These are phyloP conservation scores for Colletotrichum sp. DNA, from an alignment of 2,329 filamentous ascomycete genomes.

Conservation along the genomic window DNA sequence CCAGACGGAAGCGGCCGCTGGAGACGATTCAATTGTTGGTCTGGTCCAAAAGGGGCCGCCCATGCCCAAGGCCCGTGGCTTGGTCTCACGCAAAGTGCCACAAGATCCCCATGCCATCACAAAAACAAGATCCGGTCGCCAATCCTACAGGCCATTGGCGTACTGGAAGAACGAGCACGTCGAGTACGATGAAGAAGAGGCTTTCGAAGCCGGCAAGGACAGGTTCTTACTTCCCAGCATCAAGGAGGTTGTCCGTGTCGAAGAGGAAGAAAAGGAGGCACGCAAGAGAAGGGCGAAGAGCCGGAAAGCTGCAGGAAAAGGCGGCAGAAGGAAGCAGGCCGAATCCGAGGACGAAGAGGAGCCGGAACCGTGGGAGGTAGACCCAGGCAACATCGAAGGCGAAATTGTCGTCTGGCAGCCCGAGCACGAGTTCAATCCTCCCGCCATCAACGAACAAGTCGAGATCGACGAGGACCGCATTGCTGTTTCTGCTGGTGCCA, in stretches of 20 bases:
- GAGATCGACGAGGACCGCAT: conserved; percentile 61
- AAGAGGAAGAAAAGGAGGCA: conserved; percentile 56
- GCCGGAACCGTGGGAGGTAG: conserved; percentile 73
- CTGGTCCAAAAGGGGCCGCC: conserved; percentile 59
- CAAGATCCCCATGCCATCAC: conserved; percentile 56
- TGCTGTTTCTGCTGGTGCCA: conserved; percentile 60
- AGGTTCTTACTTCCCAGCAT: conserved; percentile 71
- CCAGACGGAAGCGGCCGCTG: conserved; percentile 41
- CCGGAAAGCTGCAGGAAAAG: conserved; percentile 29
- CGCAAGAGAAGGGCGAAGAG: conserved; percentile 27
- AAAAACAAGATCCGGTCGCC: conserved; percentile 77
- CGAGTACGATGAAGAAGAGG: conserved; percentile 69
- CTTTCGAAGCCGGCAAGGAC: conserved; percentile 41
- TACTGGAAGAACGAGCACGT: conserved; percentile 88
- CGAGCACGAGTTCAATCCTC: conserved; percentile 58
- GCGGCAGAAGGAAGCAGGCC: conserved; percentile 33
- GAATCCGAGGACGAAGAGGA: conserved; percentile 56
- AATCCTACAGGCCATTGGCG: conserved; percentile 78
- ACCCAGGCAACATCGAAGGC: conserved; percentile 68
- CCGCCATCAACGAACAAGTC: conserved; percentile 53
- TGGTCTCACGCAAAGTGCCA: conserved; percentile 57
- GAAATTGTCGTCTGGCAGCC: conserved; percentile 70
- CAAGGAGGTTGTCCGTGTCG: conserved; percentile 78
- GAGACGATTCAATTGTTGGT: conserved; percentile 52
- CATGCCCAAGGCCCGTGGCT: conserved; percentile 58